phyloP scores from a whole-genome alignment of 2,329 filamentous ascomycete species.

The Cladophialophora carrionii region DNA sequence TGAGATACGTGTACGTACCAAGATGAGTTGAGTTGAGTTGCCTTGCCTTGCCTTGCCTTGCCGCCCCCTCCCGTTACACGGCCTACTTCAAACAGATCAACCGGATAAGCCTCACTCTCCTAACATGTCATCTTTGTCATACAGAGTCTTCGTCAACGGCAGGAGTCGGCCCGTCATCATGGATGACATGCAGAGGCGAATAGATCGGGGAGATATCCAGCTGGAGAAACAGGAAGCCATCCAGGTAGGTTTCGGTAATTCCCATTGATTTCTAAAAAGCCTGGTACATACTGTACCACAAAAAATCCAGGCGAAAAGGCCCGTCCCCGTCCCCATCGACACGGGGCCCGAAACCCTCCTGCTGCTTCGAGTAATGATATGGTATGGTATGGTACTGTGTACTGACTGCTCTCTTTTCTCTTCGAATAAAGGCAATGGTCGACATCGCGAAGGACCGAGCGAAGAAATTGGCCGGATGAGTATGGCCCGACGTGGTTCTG shows the following conservation, averaged over 20 bases:
- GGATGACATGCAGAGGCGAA: slow-evolving; percentile 76
- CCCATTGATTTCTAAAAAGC: too few species aligned
- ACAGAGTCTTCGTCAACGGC: slow-evolving; percentile 82
- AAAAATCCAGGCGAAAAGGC: neutral
- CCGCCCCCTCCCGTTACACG: neutral
- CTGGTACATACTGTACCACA: neutral
- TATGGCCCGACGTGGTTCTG: neutral
- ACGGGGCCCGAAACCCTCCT: neutral
- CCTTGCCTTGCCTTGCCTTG: too few species aligned
- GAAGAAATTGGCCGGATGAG: slow-evolving; percentile 56
- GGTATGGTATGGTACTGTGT: neutral
- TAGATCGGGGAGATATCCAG: slow-evolving; percentile 66
- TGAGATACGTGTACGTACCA: slow-evolving; percentile 75
- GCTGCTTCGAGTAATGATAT: neutral
- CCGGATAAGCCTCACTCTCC: neutral
- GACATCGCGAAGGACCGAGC: slow-evolving; percentile 84
- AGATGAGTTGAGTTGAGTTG: too few species aligned
- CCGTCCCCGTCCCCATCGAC: neutral
- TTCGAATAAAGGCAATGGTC: slow-evolving; percentile 74
- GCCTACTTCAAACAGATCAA: neutral
- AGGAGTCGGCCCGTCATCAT: slow-evolving; percentile 73
- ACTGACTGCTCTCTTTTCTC: slow-evolving; percentile 8
- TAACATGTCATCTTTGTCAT: neutral
- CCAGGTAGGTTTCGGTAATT: slow-evolving; percentile 64
- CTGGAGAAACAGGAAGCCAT: slow-evolving; percentile 74